Evolutionary conservation across 2,329 filamentous ascomycete genomes (phyloP).

Genomic region (Ploettnerulaceae sp.): DNA sequence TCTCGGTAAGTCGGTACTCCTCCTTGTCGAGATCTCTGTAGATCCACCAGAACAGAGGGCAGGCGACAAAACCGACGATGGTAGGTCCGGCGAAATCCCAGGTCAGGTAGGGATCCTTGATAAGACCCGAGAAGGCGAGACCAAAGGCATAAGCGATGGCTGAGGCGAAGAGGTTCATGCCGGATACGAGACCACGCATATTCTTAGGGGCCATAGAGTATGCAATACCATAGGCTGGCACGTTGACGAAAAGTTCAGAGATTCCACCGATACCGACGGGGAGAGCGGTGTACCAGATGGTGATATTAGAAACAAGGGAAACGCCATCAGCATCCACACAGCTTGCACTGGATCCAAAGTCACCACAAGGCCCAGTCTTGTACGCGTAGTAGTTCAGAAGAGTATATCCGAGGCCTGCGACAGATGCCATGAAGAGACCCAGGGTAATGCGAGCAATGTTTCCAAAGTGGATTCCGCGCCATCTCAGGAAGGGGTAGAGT

Average conservation of each 20-base stretch:
- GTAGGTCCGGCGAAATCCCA: conserved; percentile 47
- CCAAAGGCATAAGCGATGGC: conserved; percentile 44
- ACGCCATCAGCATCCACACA: conserved; percentile 22
- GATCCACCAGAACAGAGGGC: conserved; percentile 43
- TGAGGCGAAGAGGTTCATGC: conserved; percentile 45
- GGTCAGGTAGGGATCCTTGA: conserved; percentile 46
- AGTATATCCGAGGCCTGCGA: conserved; percentile 53
- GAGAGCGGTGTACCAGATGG: conserved; percentile 48
- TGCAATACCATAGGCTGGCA: conserved; percentile 48
- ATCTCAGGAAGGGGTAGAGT: conserved; percentile 65
- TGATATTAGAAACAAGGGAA: conserved; percentile 23
- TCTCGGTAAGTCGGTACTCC: conserved; percentile 40
- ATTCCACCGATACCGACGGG: conserved; percentile 48
- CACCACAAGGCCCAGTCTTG: conserved; percentile 53
- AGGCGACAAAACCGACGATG: conserved; percentile 42
- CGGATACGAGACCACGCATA: conserved; percentile 48
- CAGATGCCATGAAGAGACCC: conserved; percentile 61
- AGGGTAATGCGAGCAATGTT: conserved; percentile 70
- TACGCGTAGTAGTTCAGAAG: conserved; percentile 61
- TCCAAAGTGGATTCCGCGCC: conserved; percentile 58
- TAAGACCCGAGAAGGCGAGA: conserved; percentile 41
- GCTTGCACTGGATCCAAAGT: conserved; percentile 26
- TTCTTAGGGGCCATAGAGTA: conserved; percentile 47
- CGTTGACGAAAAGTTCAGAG: conserved; percentile 48
- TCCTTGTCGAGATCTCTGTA: conserved; percentile 45